These are phyloP conservation scores for Oryza nivara DNA, from an alignment of 176 grass and related monocot genomes.

Conservation along the genomic window DNA sequence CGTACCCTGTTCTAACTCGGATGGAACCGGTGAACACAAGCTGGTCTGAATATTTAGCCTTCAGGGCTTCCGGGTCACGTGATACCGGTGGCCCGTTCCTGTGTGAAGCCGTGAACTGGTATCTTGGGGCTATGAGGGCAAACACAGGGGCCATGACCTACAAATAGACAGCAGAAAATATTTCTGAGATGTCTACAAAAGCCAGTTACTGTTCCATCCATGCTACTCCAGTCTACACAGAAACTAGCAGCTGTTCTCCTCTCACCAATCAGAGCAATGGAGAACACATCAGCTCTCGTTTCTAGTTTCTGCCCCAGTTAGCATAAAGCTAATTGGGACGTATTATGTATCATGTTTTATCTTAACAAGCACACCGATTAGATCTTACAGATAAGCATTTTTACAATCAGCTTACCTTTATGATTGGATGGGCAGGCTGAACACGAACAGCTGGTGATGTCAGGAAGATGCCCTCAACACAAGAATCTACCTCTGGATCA, in stretches of 20 bases:
- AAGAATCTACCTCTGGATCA: slow-evolving; percentile 64
- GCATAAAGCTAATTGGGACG: neutral
- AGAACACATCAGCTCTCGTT: neutral
- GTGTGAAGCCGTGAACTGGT: slow-evolving; percentile 63
- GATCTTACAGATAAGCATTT: neutral
- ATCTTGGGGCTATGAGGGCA: slow-evolving; percentile 66
- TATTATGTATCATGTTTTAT: no score
- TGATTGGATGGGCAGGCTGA: slow-evolving; percentile 70
- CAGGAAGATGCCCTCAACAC: slow-evolving; percentile 60
- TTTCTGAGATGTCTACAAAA: neutral
- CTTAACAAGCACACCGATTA: neutral
- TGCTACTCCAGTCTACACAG: neutral
- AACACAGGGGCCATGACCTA: slow-evolving; percentile 76
- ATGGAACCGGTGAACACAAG: slow-evolving; percentile 91
- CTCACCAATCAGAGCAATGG: no score
- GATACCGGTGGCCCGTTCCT: slow-evolving; percentile 58
- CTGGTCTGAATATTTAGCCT: slow-evolving; percentile 72
- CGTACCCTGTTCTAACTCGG: slow-evolving; percentile 75
- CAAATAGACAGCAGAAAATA: neutral
- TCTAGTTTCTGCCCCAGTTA: no score
- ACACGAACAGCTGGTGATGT: slow-evolving; percentile 86
- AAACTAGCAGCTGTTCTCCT: neutral
- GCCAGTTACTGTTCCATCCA: neutral
- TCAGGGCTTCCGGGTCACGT: slow-evolving; percentile 69
- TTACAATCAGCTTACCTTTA: slow-evolving; percentile 44